Conservation (phyloP, 192 early-diverging fungal genomes). For the Mortierella claussenii region DNA sequence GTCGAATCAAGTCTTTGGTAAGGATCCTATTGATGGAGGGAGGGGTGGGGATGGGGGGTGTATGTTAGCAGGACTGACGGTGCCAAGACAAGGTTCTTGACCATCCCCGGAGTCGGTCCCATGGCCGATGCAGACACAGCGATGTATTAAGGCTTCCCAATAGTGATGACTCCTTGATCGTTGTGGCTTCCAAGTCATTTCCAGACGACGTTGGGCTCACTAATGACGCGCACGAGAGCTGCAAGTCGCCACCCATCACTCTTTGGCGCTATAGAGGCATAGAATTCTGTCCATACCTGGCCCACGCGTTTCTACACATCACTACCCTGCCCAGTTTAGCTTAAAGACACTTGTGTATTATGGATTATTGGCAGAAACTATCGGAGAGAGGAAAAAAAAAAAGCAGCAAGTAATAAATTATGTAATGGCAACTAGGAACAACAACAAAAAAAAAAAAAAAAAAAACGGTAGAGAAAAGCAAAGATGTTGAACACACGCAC, state of each 20-base stretch:
- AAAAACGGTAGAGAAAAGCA: constrained; percentile 2
- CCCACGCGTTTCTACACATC: too few relatives aligned
- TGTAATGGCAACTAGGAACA: background rate
- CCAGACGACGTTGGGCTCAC: background rate
- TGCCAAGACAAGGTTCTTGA: constrained; percentile 33
- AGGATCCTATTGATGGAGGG: constrained; percentile 25
- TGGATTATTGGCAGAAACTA: too few relatives aligned
- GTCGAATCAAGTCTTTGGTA: constrained; percentile 9
- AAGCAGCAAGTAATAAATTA: background rate
- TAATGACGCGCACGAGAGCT: constrained; percentile 17
- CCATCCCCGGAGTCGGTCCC: constrained; percentile 12
- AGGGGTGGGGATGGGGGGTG: too few relatives aligned
- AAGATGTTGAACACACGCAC: background rate
- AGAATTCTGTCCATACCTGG: too few relatives aligned
- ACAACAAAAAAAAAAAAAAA: too few relatives aligned
- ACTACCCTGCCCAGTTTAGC: too few relatives aligned
- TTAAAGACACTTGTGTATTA: too few relatives aligned
- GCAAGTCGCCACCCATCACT: constrained; percentile 21
- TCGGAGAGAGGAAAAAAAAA: too few relatives aligned
- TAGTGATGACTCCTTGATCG: constrained; percentile 28
- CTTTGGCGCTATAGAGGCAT: background rate
- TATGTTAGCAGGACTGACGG: constrained; percentile 34
- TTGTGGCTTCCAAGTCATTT: constrained; percentile 42
- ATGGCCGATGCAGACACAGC: background rate
- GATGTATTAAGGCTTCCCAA: constrained; percentile 3